Evolutionary conservation across 2,329 filamentous ascomycete species (phyloP).

Genomic region (Cercospora janseana): DNA sequence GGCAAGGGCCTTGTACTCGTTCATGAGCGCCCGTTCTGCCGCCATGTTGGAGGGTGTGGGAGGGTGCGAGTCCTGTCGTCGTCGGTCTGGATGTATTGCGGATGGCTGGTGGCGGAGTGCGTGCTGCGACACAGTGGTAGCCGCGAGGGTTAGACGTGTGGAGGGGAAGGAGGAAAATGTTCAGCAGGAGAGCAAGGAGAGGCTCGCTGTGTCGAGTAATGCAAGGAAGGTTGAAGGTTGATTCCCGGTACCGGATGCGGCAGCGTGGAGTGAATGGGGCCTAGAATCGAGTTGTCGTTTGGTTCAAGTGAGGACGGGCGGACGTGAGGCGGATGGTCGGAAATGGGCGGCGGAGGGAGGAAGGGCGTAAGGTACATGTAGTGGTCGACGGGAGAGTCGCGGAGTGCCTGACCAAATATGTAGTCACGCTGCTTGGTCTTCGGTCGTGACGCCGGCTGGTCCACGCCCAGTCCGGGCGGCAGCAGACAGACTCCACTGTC

Average conservation of each 20-base stretch:
- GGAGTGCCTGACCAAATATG: too few species aligned
- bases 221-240: slow-evolving; percentile 23
- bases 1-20: slow-evolving; percentile 75
- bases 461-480: too few species aligned
- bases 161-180: slow-evolving; percentile 2
- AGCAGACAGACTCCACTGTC: too few species aligned
- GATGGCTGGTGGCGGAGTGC: background rate
- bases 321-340: background rate
- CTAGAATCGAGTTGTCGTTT: slow-evolving; percentile 4
- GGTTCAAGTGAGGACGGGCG: background rate
- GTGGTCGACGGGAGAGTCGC: too few species aligned
- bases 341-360: background rate
- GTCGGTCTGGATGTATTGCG: background rate
- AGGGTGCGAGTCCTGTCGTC: background rate
- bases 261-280: slow-evolving; percentile 7
- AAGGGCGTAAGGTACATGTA: background rate
- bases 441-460: too few species aligned
- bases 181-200: background rate
- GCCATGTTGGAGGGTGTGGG: slow-evolving; percentile 25
- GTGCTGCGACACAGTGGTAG: background rate
- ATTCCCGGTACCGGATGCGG: slow-evolving; percentile 20
- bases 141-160: background rate
- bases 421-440: too few species aligned
- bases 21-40: slow-evolving; percentile 82
- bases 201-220: background rate